phyloP scores from a whole-genome alignment of 1,139 yeast species.

The Yamadazyma kanchanaburiensis region DNA sequence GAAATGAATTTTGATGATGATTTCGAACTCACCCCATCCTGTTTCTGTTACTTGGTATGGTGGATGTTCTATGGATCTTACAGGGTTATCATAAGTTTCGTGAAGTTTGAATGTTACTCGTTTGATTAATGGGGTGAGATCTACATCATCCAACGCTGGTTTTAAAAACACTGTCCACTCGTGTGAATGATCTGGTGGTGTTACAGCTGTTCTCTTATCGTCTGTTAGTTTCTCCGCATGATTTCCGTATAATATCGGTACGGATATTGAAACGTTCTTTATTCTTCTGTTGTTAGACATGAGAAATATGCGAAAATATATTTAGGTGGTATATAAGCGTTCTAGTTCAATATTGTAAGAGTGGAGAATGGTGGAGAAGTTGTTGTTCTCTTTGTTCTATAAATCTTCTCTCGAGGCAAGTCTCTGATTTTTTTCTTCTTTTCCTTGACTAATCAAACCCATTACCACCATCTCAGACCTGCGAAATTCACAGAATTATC shows the following conservation, averaged over 20 bases:
- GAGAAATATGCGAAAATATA: not conserved
- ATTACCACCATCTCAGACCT: no score
- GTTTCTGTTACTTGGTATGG: conserved; percentile 96
- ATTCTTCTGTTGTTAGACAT: conserved; percentile 26
- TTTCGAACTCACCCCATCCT: conserved; percentile 99
- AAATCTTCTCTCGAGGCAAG: no score
- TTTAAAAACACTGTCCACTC: conserved; percentile 91
- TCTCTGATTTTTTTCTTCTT: no score
- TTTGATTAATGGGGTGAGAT: conserved; percentile 77
- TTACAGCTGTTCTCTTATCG: conserved; percentile 58
- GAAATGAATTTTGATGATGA: conserved; percentile 81
- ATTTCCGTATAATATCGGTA: conserved; percentile 88
- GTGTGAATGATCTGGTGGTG: conserved; percentile 92
- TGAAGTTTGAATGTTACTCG: conserved; percentile 92
- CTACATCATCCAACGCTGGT: conserved; percentile 75
- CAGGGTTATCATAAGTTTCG: conserved; percentile 86
- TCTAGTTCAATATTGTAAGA: not conserved
- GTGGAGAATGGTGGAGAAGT: not conserved
- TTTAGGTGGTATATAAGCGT: not conserved
- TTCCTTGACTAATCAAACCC: no score
- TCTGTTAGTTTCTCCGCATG: conserved; percentile 70
- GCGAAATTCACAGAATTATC: no score
- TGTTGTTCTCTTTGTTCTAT: no score
- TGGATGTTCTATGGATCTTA: conserved; percentile 79
- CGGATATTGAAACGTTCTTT: conserved; percentile 72